A percentile compares a stretch with the other conserved stretches of the same genome.
These are phyloP conservation scores for Wickerhamiella alocasiicola DNA, from an alignment of 805 yeast genomes.

Conservation along the genomic window DNA sequence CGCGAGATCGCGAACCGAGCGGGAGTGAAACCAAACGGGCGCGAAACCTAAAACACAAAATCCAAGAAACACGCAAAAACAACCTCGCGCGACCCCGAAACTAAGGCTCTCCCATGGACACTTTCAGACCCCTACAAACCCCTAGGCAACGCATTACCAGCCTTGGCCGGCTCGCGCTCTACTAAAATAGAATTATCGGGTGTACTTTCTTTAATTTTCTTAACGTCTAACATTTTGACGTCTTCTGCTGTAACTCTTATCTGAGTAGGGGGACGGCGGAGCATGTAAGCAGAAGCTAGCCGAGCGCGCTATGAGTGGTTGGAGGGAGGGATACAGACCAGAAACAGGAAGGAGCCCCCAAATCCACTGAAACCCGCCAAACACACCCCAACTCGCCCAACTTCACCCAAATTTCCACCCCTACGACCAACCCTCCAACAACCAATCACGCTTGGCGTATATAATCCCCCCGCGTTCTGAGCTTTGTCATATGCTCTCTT, in stretches of 20 bases:
- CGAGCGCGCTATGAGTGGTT: not conserved
- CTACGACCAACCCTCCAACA: not conserved
- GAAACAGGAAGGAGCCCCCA: not conserved
- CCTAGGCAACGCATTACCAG: too few relatives aligned
- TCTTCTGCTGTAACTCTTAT: slow-evolving; percentile 54
- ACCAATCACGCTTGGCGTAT: not conserved
- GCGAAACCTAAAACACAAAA: too few relatives aligned
- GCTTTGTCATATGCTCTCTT: slow-evolving; percentile 11
- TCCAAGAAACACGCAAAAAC: too few relatives aligned
- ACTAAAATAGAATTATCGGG: slow-evolving; percentile 5
- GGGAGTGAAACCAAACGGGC: too few relatives aligned
- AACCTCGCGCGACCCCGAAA: too few relatives aligned
- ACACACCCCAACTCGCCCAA: not conserved
- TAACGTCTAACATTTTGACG: slow-evolving; percentile 21
- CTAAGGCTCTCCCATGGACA: too few relatives aligned
- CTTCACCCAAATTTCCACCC: not conserved
- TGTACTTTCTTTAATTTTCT: not conserved
- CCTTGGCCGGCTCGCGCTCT: too few relatives aligned
- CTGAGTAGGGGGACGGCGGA: slow-evolving; percentile 53
- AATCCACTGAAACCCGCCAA: not conserved
- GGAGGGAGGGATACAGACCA: not conserved
- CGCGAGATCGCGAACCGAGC: too few relatives aligned
- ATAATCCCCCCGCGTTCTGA: not conserved
- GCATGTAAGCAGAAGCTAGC: too few relatives aligned
- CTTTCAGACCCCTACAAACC: too few relatives aligned